Base-by-base conservation (phyloP, 2,329 filamentous ascomycete genomes). In the Ilyonectria mors-panacis region DNA sequence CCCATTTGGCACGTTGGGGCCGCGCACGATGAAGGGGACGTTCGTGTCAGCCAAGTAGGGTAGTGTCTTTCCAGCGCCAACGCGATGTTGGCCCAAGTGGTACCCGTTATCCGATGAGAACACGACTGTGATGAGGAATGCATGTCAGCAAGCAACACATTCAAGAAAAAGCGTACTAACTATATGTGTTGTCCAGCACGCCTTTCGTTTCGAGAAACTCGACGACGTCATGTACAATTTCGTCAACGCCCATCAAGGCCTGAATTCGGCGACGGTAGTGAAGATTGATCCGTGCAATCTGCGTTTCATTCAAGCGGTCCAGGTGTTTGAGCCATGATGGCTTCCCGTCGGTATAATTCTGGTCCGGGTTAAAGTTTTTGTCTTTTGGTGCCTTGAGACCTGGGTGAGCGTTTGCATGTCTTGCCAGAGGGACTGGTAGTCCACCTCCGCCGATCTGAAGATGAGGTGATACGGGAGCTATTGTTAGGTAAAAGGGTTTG, bases 301-400 rank as follows among this genome's bases (percentile, higher is more conserved):
- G 53, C 1, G 60, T 51, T 7, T 33, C 37, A 23, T 47, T 63
- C 44, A 63, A 19, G 1, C 78, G 44, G 79, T 77, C 63, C 76
- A 78, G 4, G 69, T 75, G 37, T 26, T 57, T 63, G 17, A 63
- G 42, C 60, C 60, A 63, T 2, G 60, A 63, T 9, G 60, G 60
- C n/a, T 63, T 63, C 17, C n/a, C 26, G 28, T 63, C 53, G 6
- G 53, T 63, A 12, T 15, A 50, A 6, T 50, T 26, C 37, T 63
- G 60, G 12, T 51, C 44, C 0, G 91, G 90, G 74, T 93, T 93
- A 79, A 93, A 93, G 72, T 90, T 87, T 0, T 83, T 79, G 1
- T 85, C 89, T 23, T 91, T 81, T 0, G 91, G 91, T 1, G 93
- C 86, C 26, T 82, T 85, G 6, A 82, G 85, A 64, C 87, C 84